Evolutionary conservation across 306 rosid species (phyloP).

Genomic region (Citrullus amarus): DNA sequence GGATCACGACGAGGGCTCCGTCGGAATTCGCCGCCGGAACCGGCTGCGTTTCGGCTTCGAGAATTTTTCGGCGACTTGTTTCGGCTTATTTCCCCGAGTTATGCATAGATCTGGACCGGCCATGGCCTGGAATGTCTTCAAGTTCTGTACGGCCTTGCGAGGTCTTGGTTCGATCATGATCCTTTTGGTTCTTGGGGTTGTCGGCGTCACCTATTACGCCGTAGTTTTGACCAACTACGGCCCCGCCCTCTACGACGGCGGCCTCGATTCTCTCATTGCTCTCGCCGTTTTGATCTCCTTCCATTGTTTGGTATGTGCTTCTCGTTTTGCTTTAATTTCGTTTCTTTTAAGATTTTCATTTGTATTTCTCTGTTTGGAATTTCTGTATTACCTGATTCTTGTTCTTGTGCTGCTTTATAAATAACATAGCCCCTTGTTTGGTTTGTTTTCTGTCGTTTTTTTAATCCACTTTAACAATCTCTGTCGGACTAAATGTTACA

Average conservation of each 20-base stretch:
- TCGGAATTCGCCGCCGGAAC: not conserved
- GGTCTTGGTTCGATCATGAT: constrained; percentile 99
- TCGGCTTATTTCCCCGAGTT: constrained; percentile 8
- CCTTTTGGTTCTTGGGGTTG: constrained; percentile 88
- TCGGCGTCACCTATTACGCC: constrained; percentile 91
- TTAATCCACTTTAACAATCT: not conserved
- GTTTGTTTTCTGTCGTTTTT: constrained; percentile 1
- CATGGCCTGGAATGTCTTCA: constrained; percentile 99
- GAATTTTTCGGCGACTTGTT: not conserved
- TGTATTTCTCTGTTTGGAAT: not conserved
- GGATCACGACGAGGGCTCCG: constrained; percentile 1
- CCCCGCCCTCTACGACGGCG: constrained; percentile 62
- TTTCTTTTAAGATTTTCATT: not conserved
- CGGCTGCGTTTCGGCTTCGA: not conserved
- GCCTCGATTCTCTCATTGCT: constrained; percentile 57
- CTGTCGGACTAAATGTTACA: not conserved
- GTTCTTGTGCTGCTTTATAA: not conserved
- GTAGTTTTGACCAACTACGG: constrained; percentile 87
- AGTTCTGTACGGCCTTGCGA: constrained; percentile 92
- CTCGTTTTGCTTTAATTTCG: not conserved
- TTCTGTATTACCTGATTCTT: not conserved
- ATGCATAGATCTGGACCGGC: constrained; percentile 99
- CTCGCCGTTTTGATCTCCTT: constrained; percentile 68
- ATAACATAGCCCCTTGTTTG: not conserved
- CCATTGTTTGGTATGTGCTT: constrained; percentile 64